Percentiles rank a stretch among this genome's conserved stretches.
Evolutionary conservation across 2,329 filamentous ascomycete genomes (phyloP).

Genomic region (Neurospora crassa): DNA sequence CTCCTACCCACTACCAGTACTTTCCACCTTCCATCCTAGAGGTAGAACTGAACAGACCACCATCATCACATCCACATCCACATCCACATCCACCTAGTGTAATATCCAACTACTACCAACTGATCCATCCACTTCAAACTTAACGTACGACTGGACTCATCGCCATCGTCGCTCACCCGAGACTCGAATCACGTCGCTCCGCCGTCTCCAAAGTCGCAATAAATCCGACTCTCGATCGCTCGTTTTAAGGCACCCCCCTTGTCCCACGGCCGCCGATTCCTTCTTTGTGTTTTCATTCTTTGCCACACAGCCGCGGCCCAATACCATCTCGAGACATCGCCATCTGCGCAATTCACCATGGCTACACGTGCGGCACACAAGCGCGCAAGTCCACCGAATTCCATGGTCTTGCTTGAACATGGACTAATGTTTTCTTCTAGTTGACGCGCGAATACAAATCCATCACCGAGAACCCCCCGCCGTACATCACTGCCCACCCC

Average conservation of each 20-base stretch:
- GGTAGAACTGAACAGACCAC: not conserved
- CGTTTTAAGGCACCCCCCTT: not conserved
- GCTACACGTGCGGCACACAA: constrained; percentile 20
- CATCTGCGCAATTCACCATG: constrained; percentile 7
- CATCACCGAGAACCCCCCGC: constrained; percentile 66
- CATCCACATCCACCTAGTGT: not conserved
- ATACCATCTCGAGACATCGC: not conserved
- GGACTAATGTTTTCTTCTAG: constrained; percentile 21
- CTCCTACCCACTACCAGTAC: not conserved
- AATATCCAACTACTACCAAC: not conserved
- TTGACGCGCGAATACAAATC: constrained; percentile 54
- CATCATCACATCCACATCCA: not conserved
- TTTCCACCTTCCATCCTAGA: not conserved
- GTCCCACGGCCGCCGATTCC: not conserved
- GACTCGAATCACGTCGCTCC: not conserved
- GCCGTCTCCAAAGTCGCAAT: not conserved
- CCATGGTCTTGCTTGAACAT: not conserved
- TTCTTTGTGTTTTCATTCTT: not conserved
- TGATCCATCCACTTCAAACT: not conserved
- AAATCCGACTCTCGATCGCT: not conserved
- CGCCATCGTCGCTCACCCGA: not conserved
- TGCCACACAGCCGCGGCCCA: not conserved
- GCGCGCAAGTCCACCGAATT: constrained; percentile 11
- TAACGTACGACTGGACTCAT: not conserved
- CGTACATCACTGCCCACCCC: constrained; percentile 81